A percentile compares a stretch with the other conserved stretches of the same genome.
Conservation (phyloP, 116 monocot genomes). For the Posidonia oceanica region DNA sequence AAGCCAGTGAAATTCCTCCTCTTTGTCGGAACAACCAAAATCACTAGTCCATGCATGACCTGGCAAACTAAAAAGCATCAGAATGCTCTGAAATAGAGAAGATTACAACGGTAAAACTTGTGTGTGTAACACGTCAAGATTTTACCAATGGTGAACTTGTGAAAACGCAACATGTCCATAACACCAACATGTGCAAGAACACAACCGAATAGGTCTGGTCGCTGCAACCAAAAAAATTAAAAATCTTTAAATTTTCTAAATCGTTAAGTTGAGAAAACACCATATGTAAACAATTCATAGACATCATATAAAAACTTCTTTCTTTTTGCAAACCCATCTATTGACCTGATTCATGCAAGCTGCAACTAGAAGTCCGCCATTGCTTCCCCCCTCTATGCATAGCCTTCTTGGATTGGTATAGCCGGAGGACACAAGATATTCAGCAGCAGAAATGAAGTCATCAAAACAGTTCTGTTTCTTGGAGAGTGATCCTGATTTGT, state of each 20-base stretch:
- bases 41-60: conserved; percentile 97
- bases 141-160: conserved; percentile 94
- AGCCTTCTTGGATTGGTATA: conserved; percentile 57
- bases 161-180: conserved; percentile 99
- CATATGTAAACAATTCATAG: too few relatives aligned
- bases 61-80: conserved; percentile 3
- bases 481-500: conserved; percentile 76
- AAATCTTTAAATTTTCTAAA: background rate
- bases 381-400: conserved; percentile 97
- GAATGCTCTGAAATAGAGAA: background rate
- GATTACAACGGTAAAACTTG: background rate
- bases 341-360: conserved; percentile 91
- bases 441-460: conserved; percentile 85
- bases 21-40: conserved; percentile 89
- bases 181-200: conserved; percentile 98
- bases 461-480: conserved; percentile 98
- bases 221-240: conserved; percentile 19
- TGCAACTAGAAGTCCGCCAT: conserved; percentile 93
- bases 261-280: background rate
- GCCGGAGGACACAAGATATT: conserved; percentile 61
- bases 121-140: background rate
- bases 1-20: conserved; percentile 84
- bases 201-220: conserved; percentile 94
- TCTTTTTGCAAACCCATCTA: background rate
- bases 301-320: background rate